Percentiles rank a stretch among this genome's conserved stretches.
Evolutionary conservation across 2,329 filamentous ascomycete genomes (phyloP).

Genomic region (Proliferodiscus dingleyae): DNA sequence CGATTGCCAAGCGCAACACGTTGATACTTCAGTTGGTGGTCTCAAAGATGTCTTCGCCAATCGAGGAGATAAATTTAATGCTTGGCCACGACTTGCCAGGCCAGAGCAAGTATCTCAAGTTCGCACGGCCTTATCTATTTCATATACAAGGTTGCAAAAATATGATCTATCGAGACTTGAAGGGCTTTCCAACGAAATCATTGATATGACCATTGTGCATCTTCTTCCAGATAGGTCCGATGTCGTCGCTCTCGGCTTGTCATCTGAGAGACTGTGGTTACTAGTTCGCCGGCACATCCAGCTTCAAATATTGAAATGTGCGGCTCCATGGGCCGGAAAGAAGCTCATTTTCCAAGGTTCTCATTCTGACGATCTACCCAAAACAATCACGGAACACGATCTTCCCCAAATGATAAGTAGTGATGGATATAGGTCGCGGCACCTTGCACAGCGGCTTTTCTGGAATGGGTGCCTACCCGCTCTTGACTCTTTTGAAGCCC

Average conservation of each 20-base stretch:
- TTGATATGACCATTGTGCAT: slow-evolving; percentile 6
- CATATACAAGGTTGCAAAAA: not conserved
- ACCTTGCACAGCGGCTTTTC: not conserved
- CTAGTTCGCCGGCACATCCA: not conserved
- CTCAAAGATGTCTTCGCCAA: not conserved
- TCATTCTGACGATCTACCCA: not conserved
- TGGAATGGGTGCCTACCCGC: not conserved
- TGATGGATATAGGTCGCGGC: not conserved
- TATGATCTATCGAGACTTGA: not conserved
- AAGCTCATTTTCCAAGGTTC: slow-evolving; percentile 8
- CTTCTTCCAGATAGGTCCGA: not conserved
- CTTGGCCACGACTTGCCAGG: not conserved
- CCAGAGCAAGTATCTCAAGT: not conserved
- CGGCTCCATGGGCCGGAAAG: slow-evolving; percentile 6
- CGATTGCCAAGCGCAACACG: not conserved
- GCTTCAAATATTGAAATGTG: not conserved
- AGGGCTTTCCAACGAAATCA: slow-evolving; percentile 5
- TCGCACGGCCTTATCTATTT: not conserved
- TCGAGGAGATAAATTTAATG: not conserved
- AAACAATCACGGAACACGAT: not conserved
- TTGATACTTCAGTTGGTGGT: not conserved
- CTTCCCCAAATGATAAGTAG: not conserved
- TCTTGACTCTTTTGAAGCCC: not conserved
- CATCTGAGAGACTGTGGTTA: not conserved
- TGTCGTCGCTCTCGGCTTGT: not conserved